These are phyloP conservation scores for Simplicillium sp. DNA, from an alignment of 2,329 filamentous ascomycete genomes.

Conservation along the genomic window DNA sequence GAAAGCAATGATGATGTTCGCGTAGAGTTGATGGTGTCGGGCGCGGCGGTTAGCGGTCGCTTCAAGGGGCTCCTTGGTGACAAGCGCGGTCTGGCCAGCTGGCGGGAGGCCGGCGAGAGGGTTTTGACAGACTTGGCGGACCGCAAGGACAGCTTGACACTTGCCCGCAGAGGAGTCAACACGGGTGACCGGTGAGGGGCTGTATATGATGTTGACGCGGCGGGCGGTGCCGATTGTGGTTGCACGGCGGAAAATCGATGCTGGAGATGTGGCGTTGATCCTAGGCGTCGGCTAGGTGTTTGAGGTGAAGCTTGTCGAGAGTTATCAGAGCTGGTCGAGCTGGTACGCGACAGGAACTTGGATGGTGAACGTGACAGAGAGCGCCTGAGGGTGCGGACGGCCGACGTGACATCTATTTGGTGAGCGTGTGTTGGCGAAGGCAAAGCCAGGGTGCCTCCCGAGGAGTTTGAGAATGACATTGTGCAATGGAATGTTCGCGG, in stretches of 20 bases:
- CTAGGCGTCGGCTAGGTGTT: slow-evolving; percentile 39
- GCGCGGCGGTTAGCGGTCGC: slow-evolving; percentile 61
- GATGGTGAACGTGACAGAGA: slow-evolving; percentile 92
- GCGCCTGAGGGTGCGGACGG: slow-evolving; percentile 73
- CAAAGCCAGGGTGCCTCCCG: slow-evolving; percentile 73
- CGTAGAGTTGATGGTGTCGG: slow-evolving; percentile 61
- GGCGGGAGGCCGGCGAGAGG: slow-evolving; percentile 36
- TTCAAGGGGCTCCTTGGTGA: slow-evolving; percentile 77
- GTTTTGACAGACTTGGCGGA: slow-evolving; percentile 53
- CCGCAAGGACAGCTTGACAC: slow-evolving; percentile 55
- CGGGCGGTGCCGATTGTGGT: slow-evolving; percentile 24
- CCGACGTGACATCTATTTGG: slow-evolving; percentile 72
- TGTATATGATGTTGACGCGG: slow-evolving; percentile 17
- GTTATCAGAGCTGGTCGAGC: slow-evolving; percentile 35
- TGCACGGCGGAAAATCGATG: slow-evolving; percentile 17
- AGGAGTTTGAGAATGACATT: slow-evolving; percentile 51
- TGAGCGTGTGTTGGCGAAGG: slow-evolving; percentile 78
- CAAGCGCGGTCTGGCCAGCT: slow-evolving; percentile 52
- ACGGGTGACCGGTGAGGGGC: slow-evolving; percentile 35
- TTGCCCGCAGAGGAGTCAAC: slow-evolving; percentile 57
- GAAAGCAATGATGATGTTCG: slow-evolving; percentile 32
- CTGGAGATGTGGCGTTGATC: slow-evolving; percentile 25
- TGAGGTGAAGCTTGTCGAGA: slow-evolving; percentile 39
- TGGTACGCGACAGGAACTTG: slow-evolving; percentile 57
- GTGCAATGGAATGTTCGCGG: slow-evolving; percentile 20